A percentile compares a stretch with the other conserved stretches of the same genome.
Conservation (phyloP, 148 eudicot species). For the Tetragonia tetragonoides region DNA sequence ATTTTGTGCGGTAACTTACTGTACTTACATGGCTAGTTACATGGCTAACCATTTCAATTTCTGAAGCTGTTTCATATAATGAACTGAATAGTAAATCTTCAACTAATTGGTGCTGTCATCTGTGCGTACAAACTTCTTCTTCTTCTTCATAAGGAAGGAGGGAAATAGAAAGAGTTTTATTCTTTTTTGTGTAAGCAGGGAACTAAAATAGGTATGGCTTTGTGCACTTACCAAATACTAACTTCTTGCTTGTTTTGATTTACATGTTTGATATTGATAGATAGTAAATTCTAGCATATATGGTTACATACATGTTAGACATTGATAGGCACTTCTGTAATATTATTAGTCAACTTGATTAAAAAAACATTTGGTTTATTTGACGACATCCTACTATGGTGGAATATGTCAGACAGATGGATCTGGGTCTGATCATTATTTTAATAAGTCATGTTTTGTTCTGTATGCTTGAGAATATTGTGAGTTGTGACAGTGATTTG, state of each 20-base stretch:
- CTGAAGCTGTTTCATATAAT: not conserved
- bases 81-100: not conserved
- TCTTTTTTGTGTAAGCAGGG: conserved; percentile 7
- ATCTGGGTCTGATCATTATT: conserved; percentile 17
- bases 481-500: conserved; percentile 23
- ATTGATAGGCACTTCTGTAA: too few relatives aligned
- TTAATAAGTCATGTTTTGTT: conserved; percentile 11
- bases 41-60: not conserved
- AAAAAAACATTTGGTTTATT: conserved; percentile 7
- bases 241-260: conserved; percentile 4
- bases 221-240: not conserved
- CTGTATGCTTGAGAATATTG: conserved; percentile 22
- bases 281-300: not conserved
- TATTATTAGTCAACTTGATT: conserved; percentile 1
- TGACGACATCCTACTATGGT: conserved; percentile 26
- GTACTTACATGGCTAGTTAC: too few relatives aligned
- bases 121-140: not conserved
- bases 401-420: conserved; percentile 23
- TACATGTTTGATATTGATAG: not conserved
- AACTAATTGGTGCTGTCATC: not conserved
- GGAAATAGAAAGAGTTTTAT: too few relatives aligned
- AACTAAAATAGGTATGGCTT: conserved; percentile 16
- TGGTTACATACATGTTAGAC: not conserved
- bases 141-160: not conserved
- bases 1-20: not conserved